Evolutionary conservation across 1,284 basidiomycete species (phyloP).

Genomic region (Trametes hirsuta): DNA sequence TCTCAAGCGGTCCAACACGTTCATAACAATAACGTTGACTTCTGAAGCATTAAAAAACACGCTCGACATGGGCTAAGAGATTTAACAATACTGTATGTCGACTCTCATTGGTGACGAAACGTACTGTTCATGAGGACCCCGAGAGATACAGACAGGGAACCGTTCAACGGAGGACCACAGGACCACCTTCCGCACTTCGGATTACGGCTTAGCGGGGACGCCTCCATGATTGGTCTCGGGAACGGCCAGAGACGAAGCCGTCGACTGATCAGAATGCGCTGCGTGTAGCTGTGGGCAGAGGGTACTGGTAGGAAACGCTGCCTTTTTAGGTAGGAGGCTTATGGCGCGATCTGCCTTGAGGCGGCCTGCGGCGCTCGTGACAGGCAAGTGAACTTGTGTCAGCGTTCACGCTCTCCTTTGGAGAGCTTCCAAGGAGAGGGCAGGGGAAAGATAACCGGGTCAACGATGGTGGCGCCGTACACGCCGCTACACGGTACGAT

Average conservation of each 20-base stretch:
- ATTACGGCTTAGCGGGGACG: conserved; percentile 16
- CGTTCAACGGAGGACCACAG: not conserved
- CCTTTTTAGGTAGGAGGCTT: conserved; percentile 15
- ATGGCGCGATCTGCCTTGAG: conserved; percentile 31
- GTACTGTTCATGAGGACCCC: not conserved
- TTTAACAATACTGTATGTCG: too few relatives aligned
- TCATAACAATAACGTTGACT: too few relatives aligned
- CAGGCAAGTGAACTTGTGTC: conserved; percentile 12
- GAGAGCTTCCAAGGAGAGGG: conserved; percentile 1
- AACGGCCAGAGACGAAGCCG: conserved; percentile 16
- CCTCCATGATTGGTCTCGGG: conserved; percentile 19
- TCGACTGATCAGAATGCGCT: conserved; percentile 17
- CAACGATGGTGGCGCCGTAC: conserved; percentile 22
- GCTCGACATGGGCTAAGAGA: too few relatives aligned
- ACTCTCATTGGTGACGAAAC: too few relatives aligned
- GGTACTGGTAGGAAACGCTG: conserved; percentile 20
- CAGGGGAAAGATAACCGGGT: conserved; percentile 18
- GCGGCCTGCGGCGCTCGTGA: conserved; percentile 21
- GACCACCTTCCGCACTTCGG: conserved; percentile 2
- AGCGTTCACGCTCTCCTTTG: conserved; percentile 8
- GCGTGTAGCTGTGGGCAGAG: conserved; percentile 29
- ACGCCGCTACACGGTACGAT: conserved; percentile 3
- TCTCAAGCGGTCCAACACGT: too few relatives aligned
- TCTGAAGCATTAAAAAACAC: too few relatives aligned
- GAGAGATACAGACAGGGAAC: not conserved